Evolutionary conservation across 73 alveolate genomes (phyloP), one percentile per base, ranked within the genome.

Genomic region (Paraurostyla sp.): DNA sequence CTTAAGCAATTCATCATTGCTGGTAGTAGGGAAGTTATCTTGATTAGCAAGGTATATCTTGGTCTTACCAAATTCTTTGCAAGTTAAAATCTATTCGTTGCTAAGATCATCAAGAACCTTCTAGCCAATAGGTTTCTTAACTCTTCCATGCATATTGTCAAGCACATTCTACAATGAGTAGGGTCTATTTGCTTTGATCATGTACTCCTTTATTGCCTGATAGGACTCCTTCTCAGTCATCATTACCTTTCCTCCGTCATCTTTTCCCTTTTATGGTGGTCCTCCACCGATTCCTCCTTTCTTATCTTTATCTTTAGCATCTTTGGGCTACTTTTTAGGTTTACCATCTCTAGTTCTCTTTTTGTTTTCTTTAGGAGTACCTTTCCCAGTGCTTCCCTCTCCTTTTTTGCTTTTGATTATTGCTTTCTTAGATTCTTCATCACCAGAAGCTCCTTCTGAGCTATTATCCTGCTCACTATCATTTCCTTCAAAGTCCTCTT

Each of bases 51-150:
- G 90, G 68, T 94, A 96, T 38, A 96, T 87, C 91, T 90, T 94
- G 0, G 96, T 91, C 54, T 94, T 96, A n/a, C 97, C 97, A 60
- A 92, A 96, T 69, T 94, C 98, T 76, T 96, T 96, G 93, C 83
- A 69, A 0, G 89, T 92, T 13, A 96, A 88, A 30, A 92, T 93
- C 71, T 93, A 90, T 75, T 92, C 94, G 29, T 94, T 95, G 1
- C 62, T 18, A 0, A 96, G 94, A 3, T 92, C 92, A 84, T 96
- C 99, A 29, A 94, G 94, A 29, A 94, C 90, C 80, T 89, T 91
- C 32, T 50, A 73, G 80, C 92, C 80, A 46, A 87, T 90, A 0
- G 93, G 68, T 82, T 94, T 96, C 76, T 91, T 93, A 16, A 94
- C 68, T 11, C 96, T 88, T 0, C 98, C 98, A 83, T 92, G 95